Base-by-base conservation (phyloP, 148 eudicot genomes). In the Euryodendron excelsum region DNA sequence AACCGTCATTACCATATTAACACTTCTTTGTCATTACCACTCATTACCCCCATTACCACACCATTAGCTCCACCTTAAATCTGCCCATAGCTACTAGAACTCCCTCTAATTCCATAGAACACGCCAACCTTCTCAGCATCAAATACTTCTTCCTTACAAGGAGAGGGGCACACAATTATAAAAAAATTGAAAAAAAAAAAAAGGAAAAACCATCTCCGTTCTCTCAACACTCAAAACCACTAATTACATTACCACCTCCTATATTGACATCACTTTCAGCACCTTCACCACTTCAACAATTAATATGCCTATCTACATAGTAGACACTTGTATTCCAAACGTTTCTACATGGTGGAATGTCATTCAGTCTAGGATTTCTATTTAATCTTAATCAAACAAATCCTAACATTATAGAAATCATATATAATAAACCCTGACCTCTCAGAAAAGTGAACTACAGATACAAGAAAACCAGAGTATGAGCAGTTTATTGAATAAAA, bases 401-500 rank as follows among this genome's bases (percentile, higher is more conserved):
- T 34, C 64, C 48, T 34, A 55, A 73, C 30, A 23, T 65, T 33
- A 65, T 55, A 3, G 5, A 47, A 27, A 45, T 21, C 17, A 47
- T 69, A 23, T 68, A 5, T 68, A 20, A n/a, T n/a, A 44, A 68
- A 41, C 30, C 72, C 17, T 14, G 74, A 70, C 23, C 74, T 20
- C 41, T 25, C 21, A 36, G 17, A 37, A 59, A 39, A 34, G n/a
- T 59, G 41, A 75, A 20, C 23, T 61, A 39, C 7, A 17, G 36
- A 31, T 1, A 14, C 13, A 50, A 71, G 36, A n/a, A 63, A 21
- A 8, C 3, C 27, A 47, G 10, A 10, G n/a, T n/a, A n/a, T 1
- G 21, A 5, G 33, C 28, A 55, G 28, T 48, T 31, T 55, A n/a
- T 23, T 27, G 48, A 78, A 60, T 60, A 36, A 73, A 85, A 74